Conservation (phyloP, 345 rosid species). For the thale cress (Arabidopsis thaliana) region DNA sequence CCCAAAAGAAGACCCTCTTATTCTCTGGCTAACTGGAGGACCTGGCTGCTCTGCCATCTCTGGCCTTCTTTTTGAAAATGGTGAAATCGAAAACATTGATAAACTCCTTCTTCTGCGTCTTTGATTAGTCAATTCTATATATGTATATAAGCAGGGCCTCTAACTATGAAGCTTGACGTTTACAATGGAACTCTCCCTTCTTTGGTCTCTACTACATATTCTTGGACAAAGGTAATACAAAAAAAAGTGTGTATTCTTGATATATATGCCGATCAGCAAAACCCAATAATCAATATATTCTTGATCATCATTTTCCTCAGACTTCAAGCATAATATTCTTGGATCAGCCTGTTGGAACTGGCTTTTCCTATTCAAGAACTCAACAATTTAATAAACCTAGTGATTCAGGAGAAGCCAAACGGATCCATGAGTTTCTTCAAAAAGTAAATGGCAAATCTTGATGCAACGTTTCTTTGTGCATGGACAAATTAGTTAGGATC, state of each 20-base stretch:
- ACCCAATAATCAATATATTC: constrained; percentile 43
- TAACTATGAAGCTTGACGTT: constrained; percentile 52
- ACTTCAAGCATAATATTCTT: constrained; percentile 62
- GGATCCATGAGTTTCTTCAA: constrained; percentile 52
- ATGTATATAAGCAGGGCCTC: constrained; percentile 51
- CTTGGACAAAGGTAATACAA: constrained; percentile 64
- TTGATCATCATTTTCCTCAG: constrained; percentile 56
- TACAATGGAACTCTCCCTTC: constrained; percentile 72
- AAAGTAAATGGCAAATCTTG: constrained; percentile 43
- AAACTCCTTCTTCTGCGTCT: constrained; percentile 45
- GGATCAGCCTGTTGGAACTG: constrained; percentile 72
- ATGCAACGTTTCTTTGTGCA: not conserved
- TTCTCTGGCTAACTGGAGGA: constrained; percentile 73
- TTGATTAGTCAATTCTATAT: constrained; percentile 31
- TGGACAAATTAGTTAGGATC: not conserved
- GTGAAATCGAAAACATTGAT: not conserved
- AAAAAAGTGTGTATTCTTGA: constrained; percentile 46
- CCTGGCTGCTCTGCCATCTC: constrained; percentile 63
- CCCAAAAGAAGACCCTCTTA: constrained; percentile 53
- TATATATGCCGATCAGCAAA: constrained; percentile 46
- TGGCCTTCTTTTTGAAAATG: constrained; percentile 33
- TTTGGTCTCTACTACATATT: constrained; percentile 55
- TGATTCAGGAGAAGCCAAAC: constrained; percentile 52
- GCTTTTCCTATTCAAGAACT: constrained; percentile 64
- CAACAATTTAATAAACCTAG: constrained; percentile 40